Evolutionary conservation across 495 filamentous ascomycete genomes (phyloP).

Genomic region (Penicillium turbatum): DNA sequence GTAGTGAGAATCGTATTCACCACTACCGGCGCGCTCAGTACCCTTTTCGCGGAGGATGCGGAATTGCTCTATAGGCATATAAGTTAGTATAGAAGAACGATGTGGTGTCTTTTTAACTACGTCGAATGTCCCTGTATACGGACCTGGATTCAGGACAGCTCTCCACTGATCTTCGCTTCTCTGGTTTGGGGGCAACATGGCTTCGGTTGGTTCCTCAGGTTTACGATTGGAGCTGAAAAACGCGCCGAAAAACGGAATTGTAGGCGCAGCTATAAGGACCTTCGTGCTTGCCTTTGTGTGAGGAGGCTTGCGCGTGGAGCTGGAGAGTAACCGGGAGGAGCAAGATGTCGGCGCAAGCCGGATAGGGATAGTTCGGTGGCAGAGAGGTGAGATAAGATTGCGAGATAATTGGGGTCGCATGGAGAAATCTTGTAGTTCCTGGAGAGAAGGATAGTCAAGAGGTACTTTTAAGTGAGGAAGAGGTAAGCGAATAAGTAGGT

Average conservation of each 20-base stretch:
- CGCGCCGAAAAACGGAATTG: constrained; percentile 71
- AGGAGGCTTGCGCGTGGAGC: constrained; percentile 25
- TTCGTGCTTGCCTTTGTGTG: constrained; percentile 34
- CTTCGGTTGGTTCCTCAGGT: constrained; percentile 37
- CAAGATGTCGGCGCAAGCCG: constrained; percentile 29
- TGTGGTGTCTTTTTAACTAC: too few species aligned
- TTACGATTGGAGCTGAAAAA: constrained; percentile 63
- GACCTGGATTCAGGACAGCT: constrained; percentile 73
- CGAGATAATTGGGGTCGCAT: constrained; percentile 42
- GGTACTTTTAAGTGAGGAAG: not conserved
- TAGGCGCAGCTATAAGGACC: constrained; percentile 56
- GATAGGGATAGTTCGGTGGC: constrained; percentile 19
- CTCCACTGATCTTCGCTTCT: constrained; percentile 83
- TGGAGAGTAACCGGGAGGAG: constrained; percentile 18
- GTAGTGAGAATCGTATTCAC: constrained; percentile 83
- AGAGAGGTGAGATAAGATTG: constrained; percentile 36
- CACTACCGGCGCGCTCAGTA: constrained; percentile 74
- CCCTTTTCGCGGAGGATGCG: constrained; percentile 85
- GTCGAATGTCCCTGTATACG: not conserved
- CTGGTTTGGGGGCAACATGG: constrained; percentile 77
- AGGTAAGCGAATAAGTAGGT: not conserved
- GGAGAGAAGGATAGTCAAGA: not conserved
- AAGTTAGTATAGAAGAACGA: too few species aligned
- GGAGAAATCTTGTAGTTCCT: not conserved
- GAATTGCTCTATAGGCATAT: constrained; percentile 71